phyloP scores from a whole-genome alignment of 2,329 filamentous ascomycete species.

The Diplodia intermedia region DNA sequence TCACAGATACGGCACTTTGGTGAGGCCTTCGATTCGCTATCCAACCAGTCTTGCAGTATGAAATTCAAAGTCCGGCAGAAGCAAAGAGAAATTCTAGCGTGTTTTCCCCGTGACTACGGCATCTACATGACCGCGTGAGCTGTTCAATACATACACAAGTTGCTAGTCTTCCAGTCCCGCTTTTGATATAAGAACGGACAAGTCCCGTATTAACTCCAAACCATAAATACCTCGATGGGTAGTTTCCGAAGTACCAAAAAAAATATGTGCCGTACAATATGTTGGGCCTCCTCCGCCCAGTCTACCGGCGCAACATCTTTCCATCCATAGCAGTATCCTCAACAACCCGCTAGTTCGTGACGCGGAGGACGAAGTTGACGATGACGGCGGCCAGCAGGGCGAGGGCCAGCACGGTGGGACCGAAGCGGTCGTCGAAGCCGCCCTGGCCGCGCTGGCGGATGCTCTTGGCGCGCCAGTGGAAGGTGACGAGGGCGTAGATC shows the following conservation, averaged over 20 bases:
- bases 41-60: too few species aligned
- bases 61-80: too few species aligned
- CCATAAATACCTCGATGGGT: background rate
- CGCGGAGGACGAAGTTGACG: constrained; percentile 83
- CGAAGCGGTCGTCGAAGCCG: constrained; percentile 95
- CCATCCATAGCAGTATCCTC: background rate
- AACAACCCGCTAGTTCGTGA: constrained; percentile 9
- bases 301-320: background rate
- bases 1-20: background rate
- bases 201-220: constrained; percentile 11
- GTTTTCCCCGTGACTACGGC: background rate
- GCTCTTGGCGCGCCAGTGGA: constrained; percentile 95
- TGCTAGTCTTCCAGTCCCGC: background rate
- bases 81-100: background rate
- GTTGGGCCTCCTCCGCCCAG: background rate
- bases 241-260: background rate
- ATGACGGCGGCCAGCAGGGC: constrained; percentile 88
- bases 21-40: background rate
- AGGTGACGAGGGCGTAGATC: constrained; percentile 92
- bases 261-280: too few species aligned
- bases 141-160: constrained; percentile 11
- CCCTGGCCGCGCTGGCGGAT: constrained; percentile 91
- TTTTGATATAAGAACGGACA: background rate
- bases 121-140: constrained; percentile 6
- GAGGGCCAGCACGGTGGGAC: constrained; percentile 87